Evolutionary conservation across 192 early-diverging fungal genomes (phyloP).

Genomic region (Lunasporangiospora selenospora): DNA sequence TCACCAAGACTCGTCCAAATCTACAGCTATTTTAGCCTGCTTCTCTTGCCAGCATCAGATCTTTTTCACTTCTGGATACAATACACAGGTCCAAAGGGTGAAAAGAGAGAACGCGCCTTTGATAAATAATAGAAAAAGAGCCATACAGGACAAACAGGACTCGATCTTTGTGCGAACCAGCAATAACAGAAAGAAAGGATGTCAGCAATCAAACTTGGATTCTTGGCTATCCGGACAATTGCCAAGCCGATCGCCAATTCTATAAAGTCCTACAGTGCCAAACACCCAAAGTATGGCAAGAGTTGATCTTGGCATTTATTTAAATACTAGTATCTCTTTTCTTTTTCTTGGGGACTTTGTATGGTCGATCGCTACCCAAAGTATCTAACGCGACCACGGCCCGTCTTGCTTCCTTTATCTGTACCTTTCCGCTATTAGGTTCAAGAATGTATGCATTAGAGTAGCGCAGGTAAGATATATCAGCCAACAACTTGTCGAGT

Average conservation of each 20-base stretch:
- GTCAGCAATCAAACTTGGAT: conserved; percentile 71
- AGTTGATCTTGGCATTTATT: conserved; percentile 5
- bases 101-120: no score
- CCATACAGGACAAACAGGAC: no score
- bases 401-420: neutral
- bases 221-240: conserved; percentile 67
- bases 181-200: conserved; percentile 30
- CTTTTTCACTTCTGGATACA: no score
- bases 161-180: conserved; percentile 1
- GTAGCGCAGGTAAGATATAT: conserved; percentile 72
- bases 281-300: conserved; percentile 57
- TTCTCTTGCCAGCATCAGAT: no score
- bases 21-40: no score
- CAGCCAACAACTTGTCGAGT: no score
- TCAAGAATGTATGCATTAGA: conserved; percentile 75
- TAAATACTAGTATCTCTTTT: neutral
- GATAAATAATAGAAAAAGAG: no score
- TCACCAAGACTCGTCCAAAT: no score
- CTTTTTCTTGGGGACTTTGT: conserved; percentile 2
- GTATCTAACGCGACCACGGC: neutral
- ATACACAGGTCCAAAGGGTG: no score
- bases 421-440: conserved; percentile 28
- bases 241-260: conserved; percentile 65
- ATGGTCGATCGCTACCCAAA: neutral
- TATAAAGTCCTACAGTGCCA: conserved; percentile 49